A percentile compares a stretch with the other conserved stretches of the same genome.
Evolutionary conservation across 768 basidiomycete genomes (phyloP).

Genomic region (Boletus rubropictus): DNA sequence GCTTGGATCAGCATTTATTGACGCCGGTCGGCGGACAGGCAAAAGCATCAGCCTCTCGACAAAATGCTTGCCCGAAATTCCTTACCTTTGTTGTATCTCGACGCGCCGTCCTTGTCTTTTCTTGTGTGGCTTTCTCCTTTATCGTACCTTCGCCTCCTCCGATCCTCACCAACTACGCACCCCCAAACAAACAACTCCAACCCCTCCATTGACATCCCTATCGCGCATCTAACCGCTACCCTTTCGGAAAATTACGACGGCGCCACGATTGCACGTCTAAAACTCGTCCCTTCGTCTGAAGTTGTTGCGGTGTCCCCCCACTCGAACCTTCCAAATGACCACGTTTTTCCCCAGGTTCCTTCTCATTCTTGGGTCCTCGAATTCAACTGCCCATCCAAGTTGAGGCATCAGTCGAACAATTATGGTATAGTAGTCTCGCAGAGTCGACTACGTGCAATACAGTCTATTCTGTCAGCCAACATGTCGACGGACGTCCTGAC

Average conservation of each 20-base stretch:
- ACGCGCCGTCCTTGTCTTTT: slow-evolving; percentile 64
- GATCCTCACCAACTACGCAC: slow-evolving; percentile 22
- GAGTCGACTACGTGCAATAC: slow-evolving; percentile 67
- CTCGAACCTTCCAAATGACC: slow-evolving; percentile 20
- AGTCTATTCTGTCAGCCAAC: slow-evolving; percentile 47
- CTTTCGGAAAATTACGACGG: slow-evolving; percentile 42
- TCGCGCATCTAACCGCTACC: slow-evolving; percentile 41
- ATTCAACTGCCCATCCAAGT: slow-evolving; percentile 43
- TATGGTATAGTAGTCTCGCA: slow-evolving; percentile 68
- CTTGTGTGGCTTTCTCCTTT: slow-evolving; percentile 64
- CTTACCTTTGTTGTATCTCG: slow-evolving; percentile 68
- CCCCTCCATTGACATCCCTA: slow-evolving; percentile 43
- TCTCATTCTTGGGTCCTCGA: slow-evolving; percentile 60
- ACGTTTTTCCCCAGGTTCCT: slow-evolving; percentile 20
- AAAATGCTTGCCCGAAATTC: slow-evolving; percentile 52
- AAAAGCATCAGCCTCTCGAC: slow-evolving; percentile 52
- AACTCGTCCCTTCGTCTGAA: slow-evolving; percentile 31
- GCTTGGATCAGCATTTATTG: neutral
- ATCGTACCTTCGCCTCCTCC: slow-evolving; percentile 60
- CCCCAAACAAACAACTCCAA: slow-evolving; percentile 12
- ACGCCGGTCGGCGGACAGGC: slow-evolving; percentile 25
- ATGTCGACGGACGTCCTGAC: slow-evolving; percentile 21
- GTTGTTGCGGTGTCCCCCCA: slow-evolving; percentile 7
- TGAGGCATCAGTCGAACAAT: slow-evolving; percentile 37
- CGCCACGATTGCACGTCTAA: slow-evolving; percentile 51